These are phyloP conservation scores for Coprinellus micaceus DNA, from an alignment of 768 basidiomycete species.

Conservation along the genomic window DNA sequence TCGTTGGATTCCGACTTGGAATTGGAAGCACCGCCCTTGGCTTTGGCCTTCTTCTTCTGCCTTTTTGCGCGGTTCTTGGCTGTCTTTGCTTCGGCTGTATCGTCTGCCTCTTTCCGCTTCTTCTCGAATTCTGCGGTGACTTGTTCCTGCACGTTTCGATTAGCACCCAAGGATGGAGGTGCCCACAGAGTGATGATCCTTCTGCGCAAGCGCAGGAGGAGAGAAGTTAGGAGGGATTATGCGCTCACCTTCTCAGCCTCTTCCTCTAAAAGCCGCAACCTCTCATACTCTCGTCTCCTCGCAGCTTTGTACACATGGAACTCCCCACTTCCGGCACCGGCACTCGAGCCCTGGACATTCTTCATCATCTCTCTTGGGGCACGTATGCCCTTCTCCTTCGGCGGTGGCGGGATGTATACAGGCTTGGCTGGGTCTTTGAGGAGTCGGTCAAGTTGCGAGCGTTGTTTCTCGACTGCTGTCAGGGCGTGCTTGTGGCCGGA, in stretches of 20 bases:
- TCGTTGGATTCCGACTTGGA: constrained; percentile 20
- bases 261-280: constrained; percentile 88
- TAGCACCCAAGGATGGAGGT: neutral
- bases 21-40: constrained; percentile 35
- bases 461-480: constrained; percentile 51
- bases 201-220: neutral
- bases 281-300: constrained; percentile 90
- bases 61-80: constrained; percentile 93
- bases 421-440: constrained; percentile 87
- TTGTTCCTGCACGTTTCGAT: constrained; percentile 49
- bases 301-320: constrained; percentile 99
- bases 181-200: neutral
- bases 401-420: constrained; percentile 72
- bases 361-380: constrained; percentile 96
- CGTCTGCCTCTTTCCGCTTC: constrained; percentile 68
- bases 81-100: constrained; percentile 78
- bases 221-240: constrained; percentile 24
- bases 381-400: constrained; percentile 78
- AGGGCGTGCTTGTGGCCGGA: constrained; percentile 45
- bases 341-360: constrained; percentile 97
- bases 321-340: constrained; percentile 95
- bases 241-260: constrained; percentile 59
- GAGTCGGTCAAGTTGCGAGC: constrained; percentile 75
- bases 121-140: constrained; percentile 71
- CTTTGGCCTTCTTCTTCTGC: constrained; percentile 84